phyloP scores from a whole-genome alignment of 257 asterid species.

The Knoxia roxburghii region DNA sequence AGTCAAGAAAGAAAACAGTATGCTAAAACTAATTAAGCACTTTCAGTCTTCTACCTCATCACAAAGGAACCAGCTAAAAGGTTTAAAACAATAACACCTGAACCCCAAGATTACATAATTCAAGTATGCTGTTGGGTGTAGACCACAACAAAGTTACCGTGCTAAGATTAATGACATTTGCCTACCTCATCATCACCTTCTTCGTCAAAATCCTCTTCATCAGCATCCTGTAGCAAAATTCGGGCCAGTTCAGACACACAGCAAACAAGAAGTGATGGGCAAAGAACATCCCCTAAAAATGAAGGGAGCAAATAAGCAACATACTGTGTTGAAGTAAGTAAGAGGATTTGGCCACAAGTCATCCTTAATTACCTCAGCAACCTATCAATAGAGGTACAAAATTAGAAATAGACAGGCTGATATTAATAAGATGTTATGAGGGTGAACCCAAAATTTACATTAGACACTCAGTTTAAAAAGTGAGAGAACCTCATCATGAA shows the following conservation, averaged over 20 bases:
- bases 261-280: not conserved
- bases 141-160: not conserved
- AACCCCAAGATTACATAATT: not conserved
- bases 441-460: not conserved
- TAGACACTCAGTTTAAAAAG: not conserved
- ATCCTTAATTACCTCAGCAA: constrained; percentile 61
- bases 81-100: not conserved
- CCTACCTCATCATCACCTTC: constrained; percentile 39
- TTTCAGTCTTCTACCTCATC: not conserved
- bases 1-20: not conserved
- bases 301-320: not conserved
- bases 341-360: constrained; percentile 67
- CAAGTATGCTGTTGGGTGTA: not conserved
- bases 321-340: constrained; percentile 45
- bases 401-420: not conserved
- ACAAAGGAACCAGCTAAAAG: not conserved
- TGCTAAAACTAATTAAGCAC: not conserved
- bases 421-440: not conserved
- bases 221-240: constrained; percentile 26
- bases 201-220: constrained; percentile 40
- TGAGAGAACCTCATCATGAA: constrained; percentile 72
- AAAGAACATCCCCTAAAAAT: not conserved
- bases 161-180: not conserved
- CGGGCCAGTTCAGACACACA: not conserved
- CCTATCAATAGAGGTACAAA: constrained; percentile 21